Evolutionary conservation across 73 alveolate species (phyloP), one percentile per base, ranked within the genome.

Genomic region (Stentor coeruleus): DNA sequence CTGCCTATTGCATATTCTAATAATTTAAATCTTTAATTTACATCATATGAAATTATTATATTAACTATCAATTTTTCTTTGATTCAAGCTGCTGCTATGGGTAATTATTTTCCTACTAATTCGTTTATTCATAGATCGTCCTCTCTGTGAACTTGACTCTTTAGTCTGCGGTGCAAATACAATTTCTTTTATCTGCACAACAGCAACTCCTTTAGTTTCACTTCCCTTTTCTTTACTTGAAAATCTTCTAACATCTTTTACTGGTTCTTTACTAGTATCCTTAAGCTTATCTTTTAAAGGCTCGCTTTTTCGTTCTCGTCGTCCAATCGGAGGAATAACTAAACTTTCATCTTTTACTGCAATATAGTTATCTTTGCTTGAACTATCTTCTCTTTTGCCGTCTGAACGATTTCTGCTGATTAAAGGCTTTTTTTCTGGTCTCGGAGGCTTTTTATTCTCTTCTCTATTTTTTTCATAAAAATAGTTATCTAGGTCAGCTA

Each of bases 191-290:
- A 6, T 49, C 66, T 49, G 66, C n/a, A n/a, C n/a, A 49, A 49
- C 66, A 49, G 66, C 28, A 11, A 49, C 66, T 49, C 66, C 66
- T n/a, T n/a, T n/a, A n/a, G n/a, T n/a, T n/a, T n/a, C n/a, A n/a
- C n/a, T n/a, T n/a, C 66, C 20, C 66, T 20, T 49, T 49, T 20
- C 66, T 49, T 49, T 49, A 6, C 66, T 49, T 49, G 20, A 6
- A 11, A 6, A 49, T 20, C 6, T 49, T 49, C 28, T 20, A 20
- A 49, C 66, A 11, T 49, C 66, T 20, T 49, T 49, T 49, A 11
- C 66, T 20, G 28, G 66, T 20, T 11, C 66, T 49, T 49, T 49
- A 11, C 66, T 49, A 20, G n/a, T n/a, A n/a, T n/a, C 66, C 66
- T 49, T 6, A 49, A 6, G 28, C 66, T 49, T 49, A 11, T 20